These are phyloP conservation scores for Aspergillus melleus DNA, from an alignment of 2,329 filamentous ascomycete genomes.

Conservation along the genomic window DNA sequence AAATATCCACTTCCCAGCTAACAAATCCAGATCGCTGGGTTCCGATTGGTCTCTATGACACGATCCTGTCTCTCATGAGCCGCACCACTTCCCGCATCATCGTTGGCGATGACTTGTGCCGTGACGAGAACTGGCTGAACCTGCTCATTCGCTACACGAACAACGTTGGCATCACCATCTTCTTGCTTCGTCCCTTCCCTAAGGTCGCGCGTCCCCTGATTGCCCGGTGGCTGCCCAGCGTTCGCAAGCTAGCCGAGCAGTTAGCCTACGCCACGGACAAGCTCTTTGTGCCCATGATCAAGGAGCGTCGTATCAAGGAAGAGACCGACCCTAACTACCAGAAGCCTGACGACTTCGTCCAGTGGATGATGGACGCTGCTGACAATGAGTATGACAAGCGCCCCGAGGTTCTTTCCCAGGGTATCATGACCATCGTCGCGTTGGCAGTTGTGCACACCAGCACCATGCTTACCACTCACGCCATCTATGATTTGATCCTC, in stretches of 20 bases:
- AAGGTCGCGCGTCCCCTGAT: conserved; percentile 33
- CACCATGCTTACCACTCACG: conserved; percentile 36
- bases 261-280: conserved; percentile 30
- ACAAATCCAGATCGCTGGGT: conserved; percentile 23
- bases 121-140: conserved; percentile 41
- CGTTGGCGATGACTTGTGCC: conserved; percentile 37
- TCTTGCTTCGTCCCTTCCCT: conserved; percentile 37
- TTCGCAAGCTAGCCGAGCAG: conserved; percentile 32
- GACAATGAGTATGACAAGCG: conserved; percentile 22
- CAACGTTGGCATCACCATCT: conserved; percentile 33
- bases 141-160: conserved; percentile 36
- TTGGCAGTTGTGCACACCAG: conserved; percentile 31
- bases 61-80: conserved; percentile 37
- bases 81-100: conserved; percentile 44
- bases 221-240: conserved; percentile 35
- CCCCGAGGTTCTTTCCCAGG: conserved; percentile 25
- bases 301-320: conserved; percentile 27
- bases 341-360: conserved; percentile 33
- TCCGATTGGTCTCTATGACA: conserved; percentile 21
- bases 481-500: conserved; percentile 54
- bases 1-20: not conserved
- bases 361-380: conserved; percentile 34
- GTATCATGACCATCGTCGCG: conserved; percentile 27
- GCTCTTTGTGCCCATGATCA: conserved; percentile 37
- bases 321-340: conserved; percentile 15